Evolutionary conservation across 805 yeast species (phyloP), one percentile per base, ranked within the genome.

Genomic region (Nakazawaea sp.): DNA sequence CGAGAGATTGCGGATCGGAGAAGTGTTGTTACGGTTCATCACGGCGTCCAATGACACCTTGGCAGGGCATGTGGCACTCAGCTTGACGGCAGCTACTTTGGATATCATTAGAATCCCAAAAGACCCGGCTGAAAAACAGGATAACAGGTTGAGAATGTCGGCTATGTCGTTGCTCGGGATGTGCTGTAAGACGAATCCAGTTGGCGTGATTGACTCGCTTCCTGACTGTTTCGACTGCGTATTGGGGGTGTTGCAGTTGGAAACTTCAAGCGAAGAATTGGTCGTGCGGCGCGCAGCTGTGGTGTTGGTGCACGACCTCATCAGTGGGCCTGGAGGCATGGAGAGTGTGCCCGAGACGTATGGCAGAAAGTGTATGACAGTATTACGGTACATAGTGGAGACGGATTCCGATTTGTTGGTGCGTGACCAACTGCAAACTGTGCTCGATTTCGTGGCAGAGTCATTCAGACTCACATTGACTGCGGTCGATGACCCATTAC

Each of bases 81-180:
- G 49, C 1, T 52, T 87, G 4, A 65, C 74, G 1, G 52, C 58
- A 4, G 48, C 65, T 0, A 66, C 76, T 20, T 49, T 83, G 2
- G 30, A 46, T 1, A 50, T 56, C 17, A 44, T 56, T 3, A 39
- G 51, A 26, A 38, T 41, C 11, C 32, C 33, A 3, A 18, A 27
- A 4, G 33, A 34, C 7, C 30, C 19, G 3, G 38, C 33, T 27
- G 27, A 52, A 56, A 3, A 45, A 45, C 4, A 50, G 11, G 95
- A 87, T 44, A 62, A 68, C 41, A 68, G 79, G 27, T 45, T 88
- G 27, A 65, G 97, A 46, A 79, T 87, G 82, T 89, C 97, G 2
- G 74, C 96, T 0, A 71, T 89, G 76, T 84, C 96, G 0, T 56
- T 92, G 11, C 54, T 90, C n/a, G 96, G 97, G 20, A 61, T 72